These are phyloP conservation scores for Krasilnikovozyma curviuscula DNA, from an alignment of 768 basidiomycete genomes.

Conservation along the genomic window DNA sequence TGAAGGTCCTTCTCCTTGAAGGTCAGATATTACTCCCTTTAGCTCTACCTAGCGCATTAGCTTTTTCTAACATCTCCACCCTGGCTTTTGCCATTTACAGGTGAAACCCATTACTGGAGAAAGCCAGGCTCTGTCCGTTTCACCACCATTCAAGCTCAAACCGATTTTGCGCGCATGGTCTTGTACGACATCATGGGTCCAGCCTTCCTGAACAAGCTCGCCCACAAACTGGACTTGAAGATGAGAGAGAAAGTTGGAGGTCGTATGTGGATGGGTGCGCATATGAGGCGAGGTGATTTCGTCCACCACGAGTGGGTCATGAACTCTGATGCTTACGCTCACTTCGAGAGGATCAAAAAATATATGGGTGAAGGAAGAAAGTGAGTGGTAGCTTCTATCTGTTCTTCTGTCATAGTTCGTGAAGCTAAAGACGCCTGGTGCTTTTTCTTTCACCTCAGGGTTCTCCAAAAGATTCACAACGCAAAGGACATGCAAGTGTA, in stretches of 20 bases:
- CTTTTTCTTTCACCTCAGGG: neutral
- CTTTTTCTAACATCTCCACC: too few relatives aligned
- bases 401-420: neutral
- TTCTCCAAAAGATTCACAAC: constrained; percentile 2
- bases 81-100: too few relatives aligned
- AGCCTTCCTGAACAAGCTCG: constrained; percentile 1
- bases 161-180: constrained; percentile 4
- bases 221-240: constrained; percentile 3
- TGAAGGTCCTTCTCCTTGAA: constrained; percentile 27
- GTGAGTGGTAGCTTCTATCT: neutral
- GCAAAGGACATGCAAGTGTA: neutral
- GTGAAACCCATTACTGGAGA: constrained; percentile 11
- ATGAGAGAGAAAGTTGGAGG: constrained; percentile 8
- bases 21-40: too few relatives aligned
- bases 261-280: constrained; percentile 8
- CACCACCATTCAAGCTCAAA: constrained; percentile 4
- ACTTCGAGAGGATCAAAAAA: constrained; percentile 10
- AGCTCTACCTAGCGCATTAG: too few relatives aligned
- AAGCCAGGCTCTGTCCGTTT: constrained; percentile 7
- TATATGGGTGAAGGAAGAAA: constrained; percentile 6
- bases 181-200: constrained; percentile 9
- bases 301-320: constrained; percentile 12
- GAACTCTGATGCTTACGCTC: constrained; percentile 11
- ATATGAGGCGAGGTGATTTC: constrained; percentile 12
- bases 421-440: neutral